Conservation (phyloP, 108 stramenopile species). For the Cyclotella choctawhatcheeana region DNA sequence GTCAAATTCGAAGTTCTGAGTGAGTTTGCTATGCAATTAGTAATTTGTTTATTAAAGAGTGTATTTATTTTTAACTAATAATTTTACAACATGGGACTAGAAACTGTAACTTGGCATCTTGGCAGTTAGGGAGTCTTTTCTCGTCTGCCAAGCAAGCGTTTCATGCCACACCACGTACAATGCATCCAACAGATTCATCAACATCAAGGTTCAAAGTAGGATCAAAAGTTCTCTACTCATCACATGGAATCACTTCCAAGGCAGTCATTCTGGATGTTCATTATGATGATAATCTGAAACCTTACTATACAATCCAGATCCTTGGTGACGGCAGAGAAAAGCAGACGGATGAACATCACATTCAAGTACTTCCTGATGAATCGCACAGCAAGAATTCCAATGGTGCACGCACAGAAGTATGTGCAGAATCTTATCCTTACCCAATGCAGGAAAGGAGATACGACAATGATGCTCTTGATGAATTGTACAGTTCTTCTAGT, state of each 20-base stretch:
- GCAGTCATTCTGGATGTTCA: slow-evolving; percentile 31
- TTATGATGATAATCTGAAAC: slow-evolving; percentile 29
- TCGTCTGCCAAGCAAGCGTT: no score
- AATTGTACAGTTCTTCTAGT: not conserved
- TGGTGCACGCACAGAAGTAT: not conserved
- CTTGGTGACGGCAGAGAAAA: slow-evolving; percentile 30
- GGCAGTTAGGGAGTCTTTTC: no score
- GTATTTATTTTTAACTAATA: no score
- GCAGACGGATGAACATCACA: slow-evolving; percentile 34
- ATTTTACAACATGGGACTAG: no score
- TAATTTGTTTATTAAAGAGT: no score
- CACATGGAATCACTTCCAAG: slow-evolving; percentile 2
- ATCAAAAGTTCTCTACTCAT: slow-evolving; percentile 6
- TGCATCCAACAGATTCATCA: no score
- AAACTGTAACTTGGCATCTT: no score
- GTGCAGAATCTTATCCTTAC: no score
- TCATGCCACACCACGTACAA: no score
- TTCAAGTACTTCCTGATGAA: not conserved
- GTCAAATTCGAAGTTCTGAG: no score
- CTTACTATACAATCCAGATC: slow-evolving; percentile 45
- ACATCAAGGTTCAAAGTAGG: no score
- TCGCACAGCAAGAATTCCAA: not conserved
- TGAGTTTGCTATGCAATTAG: no score
- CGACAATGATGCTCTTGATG: not conserved
- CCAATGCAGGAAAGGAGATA: not conserved